Conservation (phyloP, 176 grass and related monocot genomes). For the Phyllostachys edulis region DNA sequence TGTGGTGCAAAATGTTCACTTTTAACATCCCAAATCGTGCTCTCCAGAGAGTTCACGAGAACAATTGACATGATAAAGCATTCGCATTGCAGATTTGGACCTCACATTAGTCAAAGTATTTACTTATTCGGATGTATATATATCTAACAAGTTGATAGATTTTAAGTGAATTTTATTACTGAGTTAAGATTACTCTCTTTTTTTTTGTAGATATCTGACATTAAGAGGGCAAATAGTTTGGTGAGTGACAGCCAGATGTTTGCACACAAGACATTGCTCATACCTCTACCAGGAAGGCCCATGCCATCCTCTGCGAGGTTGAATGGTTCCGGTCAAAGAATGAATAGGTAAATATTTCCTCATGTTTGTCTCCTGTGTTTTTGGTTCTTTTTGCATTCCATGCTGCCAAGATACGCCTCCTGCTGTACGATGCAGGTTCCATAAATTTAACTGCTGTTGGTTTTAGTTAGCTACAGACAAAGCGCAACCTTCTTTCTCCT, state of each 20-base stretch:
- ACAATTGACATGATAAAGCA: background rate
- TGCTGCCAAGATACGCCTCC: too few relatives aligned
- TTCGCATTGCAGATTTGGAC: background rate
- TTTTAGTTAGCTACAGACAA: background rate
- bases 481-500: background rate
- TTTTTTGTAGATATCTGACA: conserved; percentile 67
- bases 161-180: background rate
- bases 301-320: conserved; percentile 39
- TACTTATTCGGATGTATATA: background rate
- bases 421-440: too few relatives aligned
- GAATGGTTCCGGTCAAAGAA: too few relatives aligned
- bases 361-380: too few relatives aligned
- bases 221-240: conserved; percentile 77
- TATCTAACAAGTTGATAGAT: background rate
- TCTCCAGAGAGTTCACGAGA: background rate
- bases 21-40: background rate
- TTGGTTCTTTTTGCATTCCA: too few relatives aligned
- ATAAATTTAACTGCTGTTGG: background rate
- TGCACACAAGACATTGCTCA: conserved; percentile 77
- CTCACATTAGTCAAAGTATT: background rate
- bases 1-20: background rate
- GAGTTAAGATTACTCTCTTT: background rate
- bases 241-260: conserved; percentile 86
- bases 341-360: too few relatives aligned
- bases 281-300: conserved; percentile 69